These are phyloP conservation scores for Elasticomyces elasticus DNA, from an alignment of 495 filamentous ascomycete genomes.

Conservation along the genomic window DNA sequence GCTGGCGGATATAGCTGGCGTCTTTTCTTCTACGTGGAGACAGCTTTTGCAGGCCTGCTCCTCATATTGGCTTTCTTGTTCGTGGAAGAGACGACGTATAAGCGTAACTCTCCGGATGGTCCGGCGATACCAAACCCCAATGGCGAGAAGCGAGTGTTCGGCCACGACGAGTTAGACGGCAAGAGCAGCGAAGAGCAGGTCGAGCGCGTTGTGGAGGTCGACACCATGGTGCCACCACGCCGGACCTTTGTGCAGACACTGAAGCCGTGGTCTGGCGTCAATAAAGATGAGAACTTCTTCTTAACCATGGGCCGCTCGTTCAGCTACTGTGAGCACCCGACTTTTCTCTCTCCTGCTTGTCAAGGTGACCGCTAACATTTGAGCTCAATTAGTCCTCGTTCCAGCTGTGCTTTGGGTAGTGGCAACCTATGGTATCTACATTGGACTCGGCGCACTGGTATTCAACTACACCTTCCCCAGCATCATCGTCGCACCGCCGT, in stretches of 20 bases:
- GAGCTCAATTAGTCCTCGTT: too few species aligned
- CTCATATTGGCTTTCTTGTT: conserved; percentile 51
- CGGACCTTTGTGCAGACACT: conserved; percentile 21
- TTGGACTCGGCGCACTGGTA: conserved; percentile 22
- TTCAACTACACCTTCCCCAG: conserved; percentile 24
- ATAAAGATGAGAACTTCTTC: conserved; percentile 18
- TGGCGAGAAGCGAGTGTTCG: conserved; percentile 19
- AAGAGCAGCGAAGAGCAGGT: conserved; percentile 2
- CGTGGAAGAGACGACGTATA: conserved; percentile 52
- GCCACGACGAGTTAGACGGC: conserved; percentile 10
- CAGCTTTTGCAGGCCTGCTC: conserved; percentile 46
- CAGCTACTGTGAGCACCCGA: conserved; percentile 18
- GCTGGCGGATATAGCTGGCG: conserved; percentile 52
- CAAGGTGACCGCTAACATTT: too few species aligned
- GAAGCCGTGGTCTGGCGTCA: conserved; percentile 23
- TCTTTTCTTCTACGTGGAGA: conserved; percentile 54
- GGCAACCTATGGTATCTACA: conserved; percentile 22
- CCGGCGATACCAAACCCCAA: conserved; percentile 11
- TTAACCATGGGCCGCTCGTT: conserved; percentile 15
- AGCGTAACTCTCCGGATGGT: conserved; percentile 27
- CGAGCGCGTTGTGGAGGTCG: conserved; percentile 18
- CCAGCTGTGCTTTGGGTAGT: conserved; percentile 15
- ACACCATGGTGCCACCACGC: conserved; percentile 18
- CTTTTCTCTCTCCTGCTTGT: conserved; percentile 7
- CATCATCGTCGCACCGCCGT: conserved; percentile 17